phyloP scores from a whole-genome alignment of 2,329 filamentous ascomycete species.

The Neonectria punicea region DNA sequence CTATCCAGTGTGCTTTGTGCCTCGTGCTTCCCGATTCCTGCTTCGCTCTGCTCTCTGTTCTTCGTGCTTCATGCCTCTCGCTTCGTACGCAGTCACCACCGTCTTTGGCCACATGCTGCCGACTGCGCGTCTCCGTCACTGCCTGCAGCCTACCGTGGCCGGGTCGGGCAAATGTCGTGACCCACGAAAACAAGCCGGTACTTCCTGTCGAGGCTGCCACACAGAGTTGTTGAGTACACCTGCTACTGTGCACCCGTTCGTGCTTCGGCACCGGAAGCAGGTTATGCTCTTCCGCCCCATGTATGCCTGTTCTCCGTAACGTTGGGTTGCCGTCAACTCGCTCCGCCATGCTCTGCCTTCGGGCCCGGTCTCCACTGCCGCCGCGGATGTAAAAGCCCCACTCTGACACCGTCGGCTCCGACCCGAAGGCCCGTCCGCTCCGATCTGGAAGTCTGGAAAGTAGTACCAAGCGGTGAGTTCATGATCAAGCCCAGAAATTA shows the following conservation, averaged over 20 bases:
- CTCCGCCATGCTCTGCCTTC: not conserved
- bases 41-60: not conserved
- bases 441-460: not conserved
- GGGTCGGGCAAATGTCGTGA: conserved; percentile 1
- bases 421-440: not conserved
- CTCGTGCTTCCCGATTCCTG: not conserved
- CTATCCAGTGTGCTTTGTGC: not conserved
- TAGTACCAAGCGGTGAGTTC: not conserved
- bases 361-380: conserved; percentile 19
- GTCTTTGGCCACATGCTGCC: not conserved
- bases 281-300: not conserved
- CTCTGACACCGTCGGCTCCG: conserved; percentile 2
- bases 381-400: conserved; percentile 1
- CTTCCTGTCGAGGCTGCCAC: not conserved
- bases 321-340: not conserved
- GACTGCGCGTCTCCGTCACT: conserved; percentile 31
- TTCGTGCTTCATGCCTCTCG: not conserved
- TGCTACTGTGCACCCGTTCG: not conserved
- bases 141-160: conserved; percentile 28
- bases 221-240: not conserved
- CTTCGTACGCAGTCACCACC: not conserved
- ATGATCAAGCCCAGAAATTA: not conserved
- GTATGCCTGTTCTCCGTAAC: not conserved
- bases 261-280: not conserved
- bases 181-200: conserved; percentile 15